phyloP scores from a whole-genome alignment of 345 rosid genomes.

The Cardamine occulta region DNA sequence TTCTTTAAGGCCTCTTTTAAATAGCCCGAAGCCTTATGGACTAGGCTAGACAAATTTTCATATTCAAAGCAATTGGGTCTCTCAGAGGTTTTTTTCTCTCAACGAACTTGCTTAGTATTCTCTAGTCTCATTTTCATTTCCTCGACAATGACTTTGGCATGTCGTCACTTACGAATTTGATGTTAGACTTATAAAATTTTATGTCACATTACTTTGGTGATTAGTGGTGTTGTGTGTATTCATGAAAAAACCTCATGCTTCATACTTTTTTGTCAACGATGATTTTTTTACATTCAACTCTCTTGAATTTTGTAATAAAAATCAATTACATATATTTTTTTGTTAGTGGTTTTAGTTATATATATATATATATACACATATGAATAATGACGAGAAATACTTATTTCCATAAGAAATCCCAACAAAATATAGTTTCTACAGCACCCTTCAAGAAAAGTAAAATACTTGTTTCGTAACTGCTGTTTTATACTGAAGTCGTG shows the following conservation, averaged over 20 bases:
- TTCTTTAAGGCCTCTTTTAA: neutral
- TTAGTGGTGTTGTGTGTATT: neutral
- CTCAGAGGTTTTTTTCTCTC: neutral
- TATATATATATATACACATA: no score
- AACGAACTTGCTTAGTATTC: neutral
- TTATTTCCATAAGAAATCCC: neutral
- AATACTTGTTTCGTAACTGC: no score
- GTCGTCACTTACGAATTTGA: neutral
- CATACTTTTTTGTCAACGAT: neutral
- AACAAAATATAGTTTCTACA: neutral
- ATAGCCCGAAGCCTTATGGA: neutral
- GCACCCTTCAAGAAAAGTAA: no score
- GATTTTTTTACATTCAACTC: neutral
- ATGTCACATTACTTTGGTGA: slow-evolving; percentile 2
- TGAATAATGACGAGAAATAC: neutral
- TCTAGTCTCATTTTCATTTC: neutral
- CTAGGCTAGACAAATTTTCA: neutral
- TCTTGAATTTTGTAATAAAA: no score
- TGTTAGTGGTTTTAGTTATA: neutral
- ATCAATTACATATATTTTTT: no score
- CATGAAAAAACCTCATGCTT: neutral
- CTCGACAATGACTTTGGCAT: slow-evolving; percentile 3
- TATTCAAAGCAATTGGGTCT: slow-evolving; percentile 12
- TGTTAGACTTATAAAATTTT: neutral
- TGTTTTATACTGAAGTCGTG: neutral